Percentiles rank a stretch among this genome's conserved stretches.
phyloP scores from a whole-genome alignment of 2,329 filamentous ascomycete genomes.

The Colletotrichum lindemuthianum region DNA sequence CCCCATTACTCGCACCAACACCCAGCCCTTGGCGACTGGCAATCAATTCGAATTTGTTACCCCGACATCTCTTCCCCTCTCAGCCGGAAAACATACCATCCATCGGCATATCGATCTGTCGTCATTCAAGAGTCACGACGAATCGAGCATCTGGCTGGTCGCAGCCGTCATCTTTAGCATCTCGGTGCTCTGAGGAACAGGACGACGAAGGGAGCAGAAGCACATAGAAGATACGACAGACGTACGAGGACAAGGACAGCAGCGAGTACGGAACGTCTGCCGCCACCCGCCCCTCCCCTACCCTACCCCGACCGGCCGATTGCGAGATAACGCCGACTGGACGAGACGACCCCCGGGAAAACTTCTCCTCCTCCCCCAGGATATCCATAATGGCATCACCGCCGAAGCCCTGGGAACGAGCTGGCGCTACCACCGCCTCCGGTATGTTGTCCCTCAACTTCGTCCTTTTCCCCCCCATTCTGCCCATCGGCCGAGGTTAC shows the following conservation, averaged over 20 bases:
- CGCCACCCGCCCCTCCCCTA: constrained; percentile 25
- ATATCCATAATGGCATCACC: constrained; percentile 73
- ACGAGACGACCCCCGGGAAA: constrained; percentile 23
- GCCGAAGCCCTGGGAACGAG: constrained; percentile 96
- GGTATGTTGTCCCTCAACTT: constrained; percentile 55
- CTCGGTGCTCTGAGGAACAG: background rate
- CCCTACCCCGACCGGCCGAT: constrained; percentile 23
- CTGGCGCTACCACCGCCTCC: constrained; percentile 65
- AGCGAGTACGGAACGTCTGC: background rate
- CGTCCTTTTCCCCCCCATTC: background rate
- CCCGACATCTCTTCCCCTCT: constrained; percentile 12
- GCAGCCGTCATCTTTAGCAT: constrained; percentile 5
- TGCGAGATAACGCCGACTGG: constrained; percentile 34
- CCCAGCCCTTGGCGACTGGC: no score
- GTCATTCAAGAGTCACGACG: constrained; percentile 8
- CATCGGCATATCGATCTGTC: constrained; percentile 13
- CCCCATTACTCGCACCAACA: constrained; percentile 16
- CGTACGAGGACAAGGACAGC: background rate
- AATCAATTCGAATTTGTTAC: background rate
- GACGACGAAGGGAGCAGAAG: no score
- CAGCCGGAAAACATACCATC: background rate
- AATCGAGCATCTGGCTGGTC: constrained; percentile 14
- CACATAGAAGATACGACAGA: no score
- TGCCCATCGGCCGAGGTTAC: constrained; percentile 24
- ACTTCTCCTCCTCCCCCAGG: constrained; percentile 24